Conservation (phyloP, 192 early-diverging fungal genomes). For the Coemansia sp. region DNA sequence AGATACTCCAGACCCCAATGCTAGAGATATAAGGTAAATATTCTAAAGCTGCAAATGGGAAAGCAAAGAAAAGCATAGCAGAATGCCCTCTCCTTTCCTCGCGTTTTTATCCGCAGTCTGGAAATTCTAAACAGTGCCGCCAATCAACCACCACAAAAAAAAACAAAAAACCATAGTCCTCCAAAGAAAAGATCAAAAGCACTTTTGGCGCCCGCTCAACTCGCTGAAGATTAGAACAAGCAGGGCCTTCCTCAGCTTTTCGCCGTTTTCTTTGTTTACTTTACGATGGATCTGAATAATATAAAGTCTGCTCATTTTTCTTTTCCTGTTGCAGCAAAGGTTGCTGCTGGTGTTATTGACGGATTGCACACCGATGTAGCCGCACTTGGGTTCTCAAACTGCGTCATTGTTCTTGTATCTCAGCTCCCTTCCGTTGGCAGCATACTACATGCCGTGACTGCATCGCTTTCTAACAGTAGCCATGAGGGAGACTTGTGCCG, state of each 20-base stretch:
- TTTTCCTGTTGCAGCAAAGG: constrained; percentile 30
- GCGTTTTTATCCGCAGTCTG: background rate
- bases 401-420: constrained; percentile 39
- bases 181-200: too few species aligned
- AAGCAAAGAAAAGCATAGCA: background rate
- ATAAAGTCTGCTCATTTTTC: background rate
- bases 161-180: too few species aligned
- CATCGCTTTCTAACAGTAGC: constrained; percentile 9
- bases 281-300: background rate
- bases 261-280: background rate
- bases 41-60: background rate
- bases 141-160: too few species aligned
- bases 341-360: constrained; percentile 29
- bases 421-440: constrained; percentile 45
- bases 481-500: background rate
- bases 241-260: background rate
- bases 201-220: too few species aligned
- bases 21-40: background rate
- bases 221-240: too few species aligned
- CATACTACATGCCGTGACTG: constrained; percentile 24
- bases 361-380: constrained; percentile 43
- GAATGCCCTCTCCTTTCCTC: background rate
- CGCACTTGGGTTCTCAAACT: constrained; percentile 47
- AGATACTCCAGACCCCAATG: background rate
- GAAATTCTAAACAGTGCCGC: background rate